Conservation (phyloP, 805 yeast species). For the Isabelozyma heimii region DNA sequence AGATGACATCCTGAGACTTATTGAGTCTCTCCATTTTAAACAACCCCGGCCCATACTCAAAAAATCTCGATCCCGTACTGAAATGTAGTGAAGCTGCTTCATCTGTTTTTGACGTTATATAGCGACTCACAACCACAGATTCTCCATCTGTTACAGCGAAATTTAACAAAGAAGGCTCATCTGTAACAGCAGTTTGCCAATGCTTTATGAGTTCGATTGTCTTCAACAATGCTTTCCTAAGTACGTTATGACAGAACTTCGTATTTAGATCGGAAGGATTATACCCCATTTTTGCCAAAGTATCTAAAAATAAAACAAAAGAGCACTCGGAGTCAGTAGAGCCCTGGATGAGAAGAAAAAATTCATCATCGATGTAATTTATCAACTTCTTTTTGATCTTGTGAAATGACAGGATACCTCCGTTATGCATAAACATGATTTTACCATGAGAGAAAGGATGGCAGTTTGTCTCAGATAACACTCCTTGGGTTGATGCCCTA, state of each 20-base stretch:
- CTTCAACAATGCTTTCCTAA: slow-evolving; percentile 66
- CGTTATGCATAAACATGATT: slow-evolving; percentile 96
- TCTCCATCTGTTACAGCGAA: slow-evolving; percentile 95
- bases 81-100: slow-evolving; percentile 97
- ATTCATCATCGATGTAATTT: slow-evolving; percentile 74
- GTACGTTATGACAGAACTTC: slow-evolving; percentile 47
- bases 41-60: slow-evolving; percentile 87
- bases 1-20: slow-evolving; percentile 89
- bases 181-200: slow-evolving; percentile 69
- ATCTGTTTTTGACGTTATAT: slow-evolving; percentile 83
- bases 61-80: slow-evolving; percentile 88
- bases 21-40: slow-evolving; percentile 93
- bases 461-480: slow-evolving; percentile 90
- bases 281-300: slow-evolving; percentile 69
- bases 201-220: slow-evolving; percentile 74
- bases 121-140: slow-evolving; percentile 80
- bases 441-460: slow-evolving; percentile 91
- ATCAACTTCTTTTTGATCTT: slow-evolving; percentile 71
- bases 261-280: slow-evolving; percentile 50
- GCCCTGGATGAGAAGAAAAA: slow-evolving; percentile 80
- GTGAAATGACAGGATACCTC: slow-evolving; percentile 74
- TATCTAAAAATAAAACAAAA: slow-evolving; percentile 83
- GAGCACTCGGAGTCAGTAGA: slow-evolving; percentile 95
- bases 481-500: slow-evolving; percentile 94
- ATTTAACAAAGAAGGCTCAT: slow-evolving; percentile 77